These are phyloP conservation scores for Yamadazyma dushanensis DNA, from an alignment of 1,139 yeast species.

Conservation along the genomic window DNA sequence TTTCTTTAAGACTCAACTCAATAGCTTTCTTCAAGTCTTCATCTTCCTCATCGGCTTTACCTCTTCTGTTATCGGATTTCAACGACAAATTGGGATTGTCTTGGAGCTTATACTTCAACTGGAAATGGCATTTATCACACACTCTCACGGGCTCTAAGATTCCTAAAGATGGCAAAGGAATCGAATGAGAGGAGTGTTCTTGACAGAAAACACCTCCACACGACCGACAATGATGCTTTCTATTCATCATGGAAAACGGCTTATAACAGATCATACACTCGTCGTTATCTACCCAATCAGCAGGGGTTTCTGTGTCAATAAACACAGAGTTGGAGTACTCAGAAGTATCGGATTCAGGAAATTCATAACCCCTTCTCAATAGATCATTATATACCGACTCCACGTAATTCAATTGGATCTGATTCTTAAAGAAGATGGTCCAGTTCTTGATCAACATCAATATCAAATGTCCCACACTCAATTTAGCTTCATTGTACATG, in stretches of 20 bases:
- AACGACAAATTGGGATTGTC: conserved; percentile 10
- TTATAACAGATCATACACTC: conserved; percentile 93
- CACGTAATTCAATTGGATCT: conserved; percentile 67
- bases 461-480: conserved; percentile 59
- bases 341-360: conserved; percentile 55
- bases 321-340: conserved; percentile 48
- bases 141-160: conserved; percentile 88
- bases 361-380: conserved; percentile 61
- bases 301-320: conserved; percentile 90
- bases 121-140: conserved; percentile 84
- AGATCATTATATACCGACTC: conserved; percentile 61
- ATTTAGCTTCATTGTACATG: conserved; percentile 41
- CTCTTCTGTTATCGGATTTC: conserved; percentile 4
- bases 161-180: conserved; percentile 81
- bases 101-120: conserved; percentile 27
- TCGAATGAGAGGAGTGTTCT: conserved; percentile 68
- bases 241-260: conserved; percentile 73
- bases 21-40: conserved; percentile 79
- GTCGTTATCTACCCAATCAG: conserved; percentile 96
- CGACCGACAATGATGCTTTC: conserved; percentile 95
- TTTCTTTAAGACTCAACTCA: conserved; percentile 70
- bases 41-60: conserved; percentile 52
- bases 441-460: conserved; percentile 73
- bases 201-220: conserved; percentile 96
- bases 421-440: conserved; percentile 71